These are phyloP conservation scores for Poa pratensis DNA, from an alignment of 176 grass and related monocot species.

Conservation along the genomic window DNA sequence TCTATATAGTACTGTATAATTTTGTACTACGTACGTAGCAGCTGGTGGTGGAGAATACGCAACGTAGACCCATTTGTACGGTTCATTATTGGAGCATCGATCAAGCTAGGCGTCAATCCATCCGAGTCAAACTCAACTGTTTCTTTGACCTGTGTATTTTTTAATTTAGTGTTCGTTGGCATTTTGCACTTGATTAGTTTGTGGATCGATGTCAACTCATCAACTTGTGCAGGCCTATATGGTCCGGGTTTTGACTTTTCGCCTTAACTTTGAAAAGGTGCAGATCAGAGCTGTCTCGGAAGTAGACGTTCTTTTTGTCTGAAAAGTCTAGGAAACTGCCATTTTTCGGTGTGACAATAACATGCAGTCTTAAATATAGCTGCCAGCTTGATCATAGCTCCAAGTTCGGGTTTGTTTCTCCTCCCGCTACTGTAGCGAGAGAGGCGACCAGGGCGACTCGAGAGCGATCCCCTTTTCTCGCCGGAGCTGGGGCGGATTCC, in stretches of 20 bases:
- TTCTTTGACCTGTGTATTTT: constrained; percentile 45
- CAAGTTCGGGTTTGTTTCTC: too few relatives aligned
- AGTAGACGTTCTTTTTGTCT: background rate
- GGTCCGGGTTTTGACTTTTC: background rate
- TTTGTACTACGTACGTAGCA: background rate
- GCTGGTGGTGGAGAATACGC: constrained; percentile 44
- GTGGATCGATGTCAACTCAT: constrained; percentile 33
- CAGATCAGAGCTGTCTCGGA: background rate
- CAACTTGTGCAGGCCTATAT: constrained; percentile 9
- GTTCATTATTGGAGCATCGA: background rate
- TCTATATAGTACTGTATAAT: background rate
- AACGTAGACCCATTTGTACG: background rate
- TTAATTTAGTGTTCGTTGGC: constrained; percentile 24
- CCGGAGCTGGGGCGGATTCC: too few relatives aligned
- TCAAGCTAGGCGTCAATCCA: background rate
- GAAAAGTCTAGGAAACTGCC: background rate
- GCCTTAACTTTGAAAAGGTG: constrained; percentile 32
- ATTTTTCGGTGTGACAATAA: background rate
- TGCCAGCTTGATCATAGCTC: background rate
- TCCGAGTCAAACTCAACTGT: constrained; percentile 40
- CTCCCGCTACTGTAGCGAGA: too few relatives aligned
- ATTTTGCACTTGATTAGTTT: constrained; percentile 26
- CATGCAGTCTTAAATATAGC: background rate
- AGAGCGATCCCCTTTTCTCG: too few relatives aligned
- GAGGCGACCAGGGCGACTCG: too few relatives aligned